Conservation (phyloP, 192 early-diverging fungal genomes). For the Anaeromyces robustus region DNA sequence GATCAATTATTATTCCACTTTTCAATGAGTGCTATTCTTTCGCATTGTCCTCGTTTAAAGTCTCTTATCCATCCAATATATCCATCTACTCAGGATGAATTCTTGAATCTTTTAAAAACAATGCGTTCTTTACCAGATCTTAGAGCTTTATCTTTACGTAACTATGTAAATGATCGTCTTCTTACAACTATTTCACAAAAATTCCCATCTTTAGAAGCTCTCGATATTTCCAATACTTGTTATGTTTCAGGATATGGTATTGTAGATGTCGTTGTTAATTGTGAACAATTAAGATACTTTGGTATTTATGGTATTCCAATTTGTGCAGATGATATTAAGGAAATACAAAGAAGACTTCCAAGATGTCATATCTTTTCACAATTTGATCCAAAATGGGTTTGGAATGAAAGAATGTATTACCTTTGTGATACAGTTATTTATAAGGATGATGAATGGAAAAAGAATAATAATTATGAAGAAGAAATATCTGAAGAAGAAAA, state of each 20-base stretch:
- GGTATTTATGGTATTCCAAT: not conserved
- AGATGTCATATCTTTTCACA: not conserved
- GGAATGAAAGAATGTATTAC: not conserved
- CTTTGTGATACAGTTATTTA: not conserved
- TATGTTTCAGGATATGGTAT: not conserved
- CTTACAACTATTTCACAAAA: not conserved
- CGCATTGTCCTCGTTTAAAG: not conserved
- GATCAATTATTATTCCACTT: not conserved
- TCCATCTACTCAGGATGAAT: not conserved
- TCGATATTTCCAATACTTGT: not conserved
- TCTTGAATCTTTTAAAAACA: not conserved
- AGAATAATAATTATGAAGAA: not conserved
- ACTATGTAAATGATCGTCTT: not conserved
- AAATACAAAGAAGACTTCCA: not conserved
- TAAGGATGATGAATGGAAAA: not conserved
- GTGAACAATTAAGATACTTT: not conserved
- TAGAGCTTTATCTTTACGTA: not conserved
- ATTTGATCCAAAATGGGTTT: not conserved
- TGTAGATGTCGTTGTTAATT: not conserved
- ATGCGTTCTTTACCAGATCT: not conserved
- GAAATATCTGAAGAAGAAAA: not conserved
- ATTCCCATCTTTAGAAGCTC: not conserved
- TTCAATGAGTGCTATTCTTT: not conserved
- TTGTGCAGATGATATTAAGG: not conserved
- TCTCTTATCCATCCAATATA: not conserved